A percentile compares a stretch with the other conserved stretches of the same genome.
These are phyloP conservation scores for Trypanosoma caninum DNA, from an alignment of 208 protist genomes.

Conservation along the genomic window DNA sequence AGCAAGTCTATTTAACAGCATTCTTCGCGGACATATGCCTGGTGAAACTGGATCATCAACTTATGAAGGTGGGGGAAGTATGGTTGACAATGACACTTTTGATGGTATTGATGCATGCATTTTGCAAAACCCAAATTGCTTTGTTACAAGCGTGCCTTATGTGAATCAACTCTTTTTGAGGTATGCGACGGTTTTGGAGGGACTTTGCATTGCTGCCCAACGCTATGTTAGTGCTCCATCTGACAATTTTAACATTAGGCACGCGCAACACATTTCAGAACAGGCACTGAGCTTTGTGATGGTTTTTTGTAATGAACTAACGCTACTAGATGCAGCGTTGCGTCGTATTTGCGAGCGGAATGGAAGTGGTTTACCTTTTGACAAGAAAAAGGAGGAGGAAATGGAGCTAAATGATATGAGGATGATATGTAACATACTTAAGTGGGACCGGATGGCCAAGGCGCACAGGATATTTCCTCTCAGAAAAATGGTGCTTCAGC, in stretches of 20 bases:
- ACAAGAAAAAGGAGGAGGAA: constrained; percentile 15
- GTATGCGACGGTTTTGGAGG: constrained; percentile 62
- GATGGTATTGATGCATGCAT: constrained; percentile 34
- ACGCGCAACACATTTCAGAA: constrained; percentile 43
- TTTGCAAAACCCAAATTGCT: constrained; percentile 45
- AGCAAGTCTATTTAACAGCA: constrained; percentile 38
- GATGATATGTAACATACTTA: constrained; percentile 38
- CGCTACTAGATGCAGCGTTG: constrained; percentile 41
- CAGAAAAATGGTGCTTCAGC: constrained; percentile 50
- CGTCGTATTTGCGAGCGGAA: not conserved
- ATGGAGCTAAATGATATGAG: constrained; percentile 28
- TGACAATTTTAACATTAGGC: constrained; percentile 45
- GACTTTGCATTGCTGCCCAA: constrained; percentile 67
- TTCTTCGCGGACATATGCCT: constrained; percentile 43
- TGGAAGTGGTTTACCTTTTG: too few relatives aligned
- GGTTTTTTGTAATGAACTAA: constrained; percentile 57
- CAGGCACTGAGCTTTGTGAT: constrained; percentile 57
- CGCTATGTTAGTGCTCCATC: constrained; percentile 52
- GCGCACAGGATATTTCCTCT: constrained; percentile 51
- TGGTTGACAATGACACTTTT: constrained; percentile 4
- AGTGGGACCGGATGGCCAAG: constrained; percentile 46
- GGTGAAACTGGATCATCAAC: not conserved
- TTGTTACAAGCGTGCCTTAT: constrained; percentile 66
- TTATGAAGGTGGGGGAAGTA: not conserved
- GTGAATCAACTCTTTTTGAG: constrained; percentile 58